Evolutionary conservation across 441 rosid genomes (phyloP).

Genomic region (Viola pubescens): DNA sequence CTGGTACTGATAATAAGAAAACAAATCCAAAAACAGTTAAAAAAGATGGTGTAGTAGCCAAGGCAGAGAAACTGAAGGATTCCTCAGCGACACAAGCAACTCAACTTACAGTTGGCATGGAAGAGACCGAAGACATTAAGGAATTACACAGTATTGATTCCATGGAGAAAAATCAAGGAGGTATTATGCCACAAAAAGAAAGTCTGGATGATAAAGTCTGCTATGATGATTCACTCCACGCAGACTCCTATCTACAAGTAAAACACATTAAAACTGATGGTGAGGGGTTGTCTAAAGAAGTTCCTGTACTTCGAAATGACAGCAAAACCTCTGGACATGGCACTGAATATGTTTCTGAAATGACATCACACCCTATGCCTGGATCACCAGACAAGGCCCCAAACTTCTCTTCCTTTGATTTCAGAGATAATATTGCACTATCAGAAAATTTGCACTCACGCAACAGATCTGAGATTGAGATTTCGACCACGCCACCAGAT

Average conservation of each 20-base stretch:
- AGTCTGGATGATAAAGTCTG: conserved; percentile 21
- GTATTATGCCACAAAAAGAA: conserved; percentile 15
- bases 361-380: conserved; percentile 20
- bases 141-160: conserved; percentile 38
- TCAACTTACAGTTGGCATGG: conserved; percentile 21
- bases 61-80: conserved; percentile 18
- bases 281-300: conserved; percentile 22
- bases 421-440: conserved; percentile 20
- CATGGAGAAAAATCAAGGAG: conserved; percentile 28
- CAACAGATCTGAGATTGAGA: conserved; percentile 45
- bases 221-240: conserved; percentile 10
- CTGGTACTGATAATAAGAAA: conserved; percentile 38
- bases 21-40: conserved; percentile 22
- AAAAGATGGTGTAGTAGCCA: conserved; percentile 25
- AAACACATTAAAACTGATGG: conserved; percentile 15
- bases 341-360: conserved; percentile 23
- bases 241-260: conserved; percentile 12
- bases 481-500: conserved; percentile 56
- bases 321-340: conserved; percentile 16
- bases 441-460: conserved; percentile 25
- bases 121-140: conserved; percentile 52
- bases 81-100: conserved; percentile 22
- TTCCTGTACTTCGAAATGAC: conserved; percentile 28
- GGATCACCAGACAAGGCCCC: conserved; percentile 28
- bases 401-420: conserved; percentile 24